Evolutionary conservation across 2,329 filamentous ascomycete species (phyloP), one percentile per base, ranked within the genome.

Genomic region (Diaporthe vaccinii): DNA sequence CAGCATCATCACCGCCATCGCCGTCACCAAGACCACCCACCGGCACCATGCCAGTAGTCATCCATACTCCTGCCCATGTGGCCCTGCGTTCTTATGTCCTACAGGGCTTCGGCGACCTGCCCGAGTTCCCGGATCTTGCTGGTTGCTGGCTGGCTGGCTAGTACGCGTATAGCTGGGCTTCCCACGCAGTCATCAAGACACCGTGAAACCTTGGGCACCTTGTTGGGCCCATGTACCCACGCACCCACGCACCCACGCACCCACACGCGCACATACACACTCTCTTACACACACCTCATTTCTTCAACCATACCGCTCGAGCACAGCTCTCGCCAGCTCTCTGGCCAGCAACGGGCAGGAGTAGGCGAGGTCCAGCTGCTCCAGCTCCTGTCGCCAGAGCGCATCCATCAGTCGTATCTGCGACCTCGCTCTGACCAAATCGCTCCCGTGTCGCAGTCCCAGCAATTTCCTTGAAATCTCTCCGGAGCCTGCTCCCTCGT

Each of bases 361-460:
- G 20, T 69, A 69, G 65, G 65, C 65, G 65, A 69, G 65, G 15
- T 28, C 49, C 65, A 69, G 46, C 65, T 69, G 46, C 28, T 67
- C 44, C 9, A 51, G 41, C 22, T 69, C 65, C 55, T 25, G 34
- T 55, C 46, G 65, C 49, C 49, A 69, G 46, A 55, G 65, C 65
- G 15, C 34, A 36, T 55, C 65, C 65, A n/a, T 69, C 65, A 53
- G 65, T 69, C 65, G 65, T 69, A 69, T 69, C 65, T 69, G 65
- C 65, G 65, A 55, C 65, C 65, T 69, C 65, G 34, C 65, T 55
- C 62, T 69, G 65, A 55, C 65, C 65, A 69, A 34, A 55, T 55
- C 34, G 41, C 49, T 69, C 49, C 65, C 65, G 65, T 69, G 65
- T 69, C 34, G 65, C 65, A 55, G 34, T 53, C 34, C 65, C 46